Percentiles rank a stretch among this genome's conserved stretches.
These are phyloP conservation scores for Neoboletus subvelutipes DNA, from an alignment of 768 basidiomycete genomes.

Conservation along the genomic window DNA sequence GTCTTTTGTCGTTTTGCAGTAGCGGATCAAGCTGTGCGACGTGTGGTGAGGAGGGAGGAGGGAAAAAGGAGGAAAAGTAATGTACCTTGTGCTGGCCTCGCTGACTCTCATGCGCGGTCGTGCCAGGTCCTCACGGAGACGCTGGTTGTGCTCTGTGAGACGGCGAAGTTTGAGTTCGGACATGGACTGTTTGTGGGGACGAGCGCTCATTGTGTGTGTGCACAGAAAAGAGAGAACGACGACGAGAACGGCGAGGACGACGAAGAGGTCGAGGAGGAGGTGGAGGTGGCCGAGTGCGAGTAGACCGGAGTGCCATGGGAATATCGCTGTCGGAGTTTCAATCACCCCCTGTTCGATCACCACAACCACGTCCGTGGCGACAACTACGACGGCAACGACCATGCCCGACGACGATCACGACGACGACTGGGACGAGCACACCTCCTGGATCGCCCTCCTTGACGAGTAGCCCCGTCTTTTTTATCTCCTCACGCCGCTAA, in stretches of 20 bases:
- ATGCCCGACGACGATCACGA: constrained; percentile 7
- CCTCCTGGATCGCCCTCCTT: constrained; percentile 28
- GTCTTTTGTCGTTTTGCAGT: constrained; percentile 92
- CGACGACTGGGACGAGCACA: constrained; percentile 29
- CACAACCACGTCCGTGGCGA: background rate
- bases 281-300: constrained; percentile 13
- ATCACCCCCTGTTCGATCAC: constrained; percentile 7
- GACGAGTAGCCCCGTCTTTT: constrained; percentile 20
- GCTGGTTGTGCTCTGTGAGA: constrained; percentile 90
- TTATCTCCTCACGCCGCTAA: background rate
- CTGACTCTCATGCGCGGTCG: constrained; percentile 89
- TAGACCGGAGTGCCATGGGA: constrained; percentile 4
- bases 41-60: constrained; percentile 1
- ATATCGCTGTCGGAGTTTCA: constrained; percentile 21
- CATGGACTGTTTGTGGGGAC: constrained; percentile 92
- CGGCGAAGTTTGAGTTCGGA: constrained; percentile 95
- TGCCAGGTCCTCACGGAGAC: constrained; percentile 85
- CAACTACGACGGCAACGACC: background rate
- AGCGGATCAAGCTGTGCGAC: constrained; percentile 75
- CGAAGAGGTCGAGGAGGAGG: constrained; percentile 9
- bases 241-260: background rate
- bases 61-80: background rate
- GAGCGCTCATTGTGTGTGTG: constrained; percentile 56
- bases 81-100: constrained; percentile 83
- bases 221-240: constrained; percentile 7